A percentile compares a stretch with the other conserved stretches of the same genome.
phyloP scores from a whole-genome alignment of 2,329 filamentous ascomycete genomes.

The Colletotrichum sp. region DNA sequence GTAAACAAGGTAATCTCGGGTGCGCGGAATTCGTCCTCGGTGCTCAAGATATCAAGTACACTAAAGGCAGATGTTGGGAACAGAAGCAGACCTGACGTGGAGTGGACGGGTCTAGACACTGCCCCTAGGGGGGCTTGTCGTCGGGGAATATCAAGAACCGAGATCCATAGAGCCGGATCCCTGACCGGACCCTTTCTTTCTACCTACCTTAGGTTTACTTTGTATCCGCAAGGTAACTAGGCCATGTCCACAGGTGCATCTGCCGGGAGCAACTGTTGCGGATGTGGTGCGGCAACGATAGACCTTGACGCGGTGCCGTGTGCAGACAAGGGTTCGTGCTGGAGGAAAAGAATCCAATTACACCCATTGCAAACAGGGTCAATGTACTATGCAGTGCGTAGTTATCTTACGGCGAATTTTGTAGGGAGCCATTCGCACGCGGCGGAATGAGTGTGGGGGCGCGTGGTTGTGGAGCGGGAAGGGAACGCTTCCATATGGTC shows the following conservation, averaged over 20 bases:
- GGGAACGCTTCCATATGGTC: neutral
- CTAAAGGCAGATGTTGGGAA: neutral
- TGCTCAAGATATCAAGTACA: neutral
- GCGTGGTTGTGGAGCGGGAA: neutral
- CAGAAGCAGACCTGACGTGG: neutral
- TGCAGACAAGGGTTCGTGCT: neutral
- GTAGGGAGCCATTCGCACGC: neutral
- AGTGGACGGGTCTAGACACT: neutral
- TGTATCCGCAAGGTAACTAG: neutral
- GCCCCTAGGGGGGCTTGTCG: neutral
- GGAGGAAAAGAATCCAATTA: neutral
- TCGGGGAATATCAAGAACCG: conserved; percentile 13
- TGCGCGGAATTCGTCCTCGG: neutral
- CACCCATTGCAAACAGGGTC: neutral
- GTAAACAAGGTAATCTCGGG: neutral
- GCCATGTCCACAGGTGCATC: neutral
- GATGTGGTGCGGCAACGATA: neutral
- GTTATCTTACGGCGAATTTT: neutral
- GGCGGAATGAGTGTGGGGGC: neutral
- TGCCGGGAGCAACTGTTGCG: neutral
- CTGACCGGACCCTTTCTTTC: neutral
- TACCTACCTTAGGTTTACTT: neutral
- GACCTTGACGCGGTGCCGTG: neutral
- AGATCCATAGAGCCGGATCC: neutral
- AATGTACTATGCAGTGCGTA: neutral